A percentile compares a stretch with the other conserved stretches of the same genome.
Conservation (phyloP, 2,329 filamentous ascomycete genomes). For the Colletotrichum musae region DNA sequence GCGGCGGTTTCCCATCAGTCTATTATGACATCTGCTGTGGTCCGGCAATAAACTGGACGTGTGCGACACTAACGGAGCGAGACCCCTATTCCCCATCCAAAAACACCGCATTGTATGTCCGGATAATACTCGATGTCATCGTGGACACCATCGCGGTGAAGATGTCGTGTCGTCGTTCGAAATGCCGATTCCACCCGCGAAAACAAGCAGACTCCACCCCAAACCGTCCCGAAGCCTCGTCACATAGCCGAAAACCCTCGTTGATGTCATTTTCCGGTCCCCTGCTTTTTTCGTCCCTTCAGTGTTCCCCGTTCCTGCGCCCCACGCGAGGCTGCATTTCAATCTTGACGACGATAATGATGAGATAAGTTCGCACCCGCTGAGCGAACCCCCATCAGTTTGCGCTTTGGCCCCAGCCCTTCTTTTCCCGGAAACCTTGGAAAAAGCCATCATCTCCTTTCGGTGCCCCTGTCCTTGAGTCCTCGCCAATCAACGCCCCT, state of each 20-base stretch:
- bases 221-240: slow-evolving; percentile 34
- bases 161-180: neutral
- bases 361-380: neutral
- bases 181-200: slow-evolving; percentile 38
- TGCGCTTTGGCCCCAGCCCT: slow-evolving; percentile 13
- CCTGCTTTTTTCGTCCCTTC: slow-evolving; percentile 5
- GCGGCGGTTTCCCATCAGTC: neutral
- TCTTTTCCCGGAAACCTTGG: too few species aligned
- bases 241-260: slow-evolving; percentile 41
- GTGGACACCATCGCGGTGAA: neutral
- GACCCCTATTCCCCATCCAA: neutral
- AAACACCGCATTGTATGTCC: too few species aligned
- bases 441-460: neutral
- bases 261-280: slow-evolving; percentile 37
- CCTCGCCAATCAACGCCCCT: neutral
- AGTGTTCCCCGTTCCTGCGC: slow-evolving; percentile 7
- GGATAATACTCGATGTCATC: slow-evolving; percentile 2
- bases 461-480: neutral
- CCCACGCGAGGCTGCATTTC: slow-evolving; percentile 17
- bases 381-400: slow-evolving; percentile 1
- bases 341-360: neutral
- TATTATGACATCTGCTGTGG: slow-evolving; percentile 18
- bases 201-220: slow-evolving; percentile 33
- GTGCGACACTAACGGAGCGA: neutral
- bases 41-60: slow-evolving; percentile 11